Evolutionary conservation across 257 asterid species (phyloP), one percentile per base, ranked within the genome.

Genomic region (Nyctanthes arbortristis): DNA sequence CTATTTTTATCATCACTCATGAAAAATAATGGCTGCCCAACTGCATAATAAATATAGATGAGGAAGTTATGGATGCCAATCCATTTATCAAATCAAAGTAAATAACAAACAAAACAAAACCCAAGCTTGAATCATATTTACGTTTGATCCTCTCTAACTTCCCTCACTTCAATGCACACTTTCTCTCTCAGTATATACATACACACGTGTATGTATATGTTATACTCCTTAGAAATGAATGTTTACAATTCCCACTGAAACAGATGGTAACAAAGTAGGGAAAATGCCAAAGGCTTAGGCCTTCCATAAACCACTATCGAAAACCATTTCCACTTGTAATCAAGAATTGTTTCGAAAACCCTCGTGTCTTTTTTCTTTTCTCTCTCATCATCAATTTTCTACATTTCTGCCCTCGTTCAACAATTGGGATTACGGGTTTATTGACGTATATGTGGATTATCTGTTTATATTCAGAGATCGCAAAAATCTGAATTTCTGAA

Each of bases 401-500:
- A 49, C 81, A 76, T 49, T 74, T 78, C 80, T 77, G 22, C 59
- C 16, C 13, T 52, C 1, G 1, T 28, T 71, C 32, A 22, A 65
- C 40, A 5, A 12, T 65, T 39, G 54, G 43, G 75, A 73, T 78
- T 74, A 28, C 67, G 36, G n/a, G n/a, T n/a, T n/a, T n/a, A n/a
- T n/a, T n/a, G n/a, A n/a, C n/a, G n/a, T n/a, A n/a, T n/a, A n/a
- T n/a, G n/a, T n/a, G n/a, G n/a, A n/a, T n/a, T n/a, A n/a, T n/a
- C n/a, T n/a, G n/a, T n/a, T n/a, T n/a, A n/a, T n/a, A n/a, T 69
- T 63, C 35, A 31, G 74, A 63, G 84, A 85, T 84, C 87, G 78
- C 78, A 37, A 60, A 71, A 79, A 77, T 86, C 84, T 75, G 84
- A 56, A 70, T 55, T 11, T 0, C 63, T 65, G 45, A 8, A 22